These are phyloP conservation scores for Podila verticillata DNA, from an alignment of 192 early-diverging fungal species.

Conservation along the genomic window DNA sequence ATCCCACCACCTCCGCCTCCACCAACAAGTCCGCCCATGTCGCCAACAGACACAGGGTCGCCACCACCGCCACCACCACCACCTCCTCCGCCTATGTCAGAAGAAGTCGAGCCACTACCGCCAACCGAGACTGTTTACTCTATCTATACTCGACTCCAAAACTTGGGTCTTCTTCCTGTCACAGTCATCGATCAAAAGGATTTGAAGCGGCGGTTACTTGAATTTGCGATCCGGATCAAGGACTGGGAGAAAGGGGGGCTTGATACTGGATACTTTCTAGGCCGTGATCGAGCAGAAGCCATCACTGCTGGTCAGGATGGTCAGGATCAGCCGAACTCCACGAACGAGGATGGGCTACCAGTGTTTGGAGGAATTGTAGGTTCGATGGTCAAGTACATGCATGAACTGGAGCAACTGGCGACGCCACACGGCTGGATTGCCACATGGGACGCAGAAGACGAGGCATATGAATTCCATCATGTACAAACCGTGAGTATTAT, in stretches of 20 bases:
- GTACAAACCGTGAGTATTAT: conserved; percentile 19
- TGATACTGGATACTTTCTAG: conserved; percentile 24
- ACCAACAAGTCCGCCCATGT: background rate
- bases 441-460: conserved; percentile 35
- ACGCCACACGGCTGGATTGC: conserved; percentile 24
- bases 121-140: conserved; percentile 4
- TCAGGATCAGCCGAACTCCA: background rate
- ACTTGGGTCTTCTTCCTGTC: conserved; percentile 16
- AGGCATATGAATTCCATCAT: conserved; percentile 44
- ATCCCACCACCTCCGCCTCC: conserved; percentile 16
- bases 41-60: background rate
- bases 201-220: conserved; percentile 27
- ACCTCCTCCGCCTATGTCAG: background rate
- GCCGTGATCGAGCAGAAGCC: conserved; percentile 10
- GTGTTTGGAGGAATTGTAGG: conserved; percentile 28
- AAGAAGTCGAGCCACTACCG: background rate
- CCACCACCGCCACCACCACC: background rate
- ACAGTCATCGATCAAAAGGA: conserved; percentile 17
- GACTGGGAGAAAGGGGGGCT: conserved; percentile 41
- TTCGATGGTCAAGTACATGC: conserved; percentile 31
- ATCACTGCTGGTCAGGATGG: background rate
- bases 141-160: conserved; percentile 15
- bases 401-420: conserved; percentile 22
- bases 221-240: conserved; percentile 25
- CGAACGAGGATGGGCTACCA: background rate